phyloP scores from a whole-genome alignment of 805 yeast genomes.

The Clavispora santaluciae region DNA sequence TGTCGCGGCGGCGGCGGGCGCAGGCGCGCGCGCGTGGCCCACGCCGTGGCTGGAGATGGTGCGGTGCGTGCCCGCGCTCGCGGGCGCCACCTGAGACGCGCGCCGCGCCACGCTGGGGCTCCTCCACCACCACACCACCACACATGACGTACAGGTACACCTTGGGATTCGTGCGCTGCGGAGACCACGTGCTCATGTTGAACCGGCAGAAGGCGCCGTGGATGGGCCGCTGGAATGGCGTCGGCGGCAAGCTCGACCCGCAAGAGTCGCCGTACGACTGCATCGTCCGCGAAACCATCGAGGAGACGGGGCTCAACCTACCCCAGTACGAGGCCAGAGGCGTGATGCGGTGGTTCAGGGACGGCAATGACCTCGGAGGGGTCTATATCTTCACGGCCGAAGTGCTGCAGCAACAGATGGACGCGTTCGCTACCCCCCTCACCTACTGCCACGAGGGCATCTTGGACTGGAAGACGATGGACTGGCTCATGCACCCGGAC shows the following conservation, averaged over 20 bases:
- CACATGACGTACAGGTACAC: slow-evolving; percentile 18
- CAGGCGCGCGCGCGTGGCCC: neutral
- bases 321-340: slow-evolving; percentile 30
- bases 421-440: slow-evolving; percentile 25
- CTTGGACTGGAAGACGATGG: slow-evolving; percentile 36
- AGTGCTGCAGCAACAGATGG: slow-evolving; percentile 20
- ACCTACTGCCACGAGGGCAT: slow-evolving; percentile 36
- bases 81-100: no score
- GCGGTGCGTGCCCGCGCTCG: neutral
- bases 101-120: neutral
- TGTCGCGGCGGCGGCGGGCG: neutral
- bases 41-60: slow-evolving; percentile 1
- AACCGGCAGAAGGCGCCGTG: slow-evolving; percentile 41
- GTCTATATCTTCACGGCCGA: slow-evolving; percentile 38
- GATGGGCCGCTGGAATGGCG: slow-evolving; percentile 48
- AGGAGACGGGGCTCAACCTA: slow-evolving; percentile 36
- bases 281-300: slow-evolving; percentile 36
- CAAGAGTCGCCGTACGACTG: slow-evolving; percentile 35
- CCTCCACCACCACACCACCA: neutral
- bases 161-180: slow-evolving; percentile 26
- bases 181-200: slow-evolving; percentile 28
- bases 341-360: slow-evolving; percentile 29
- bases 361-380: slow-evolving; percentile 28
- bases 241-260: slow-evolving; percentile 38
- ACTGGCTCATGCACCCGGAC: slow-evolving; percentile 32